Percentiles rank a stretch among this genome's conserved stretches.
phyloP scores from a whole-genome alignment of 208 protist species.

The Wallacemonas collosoma region DNA sequence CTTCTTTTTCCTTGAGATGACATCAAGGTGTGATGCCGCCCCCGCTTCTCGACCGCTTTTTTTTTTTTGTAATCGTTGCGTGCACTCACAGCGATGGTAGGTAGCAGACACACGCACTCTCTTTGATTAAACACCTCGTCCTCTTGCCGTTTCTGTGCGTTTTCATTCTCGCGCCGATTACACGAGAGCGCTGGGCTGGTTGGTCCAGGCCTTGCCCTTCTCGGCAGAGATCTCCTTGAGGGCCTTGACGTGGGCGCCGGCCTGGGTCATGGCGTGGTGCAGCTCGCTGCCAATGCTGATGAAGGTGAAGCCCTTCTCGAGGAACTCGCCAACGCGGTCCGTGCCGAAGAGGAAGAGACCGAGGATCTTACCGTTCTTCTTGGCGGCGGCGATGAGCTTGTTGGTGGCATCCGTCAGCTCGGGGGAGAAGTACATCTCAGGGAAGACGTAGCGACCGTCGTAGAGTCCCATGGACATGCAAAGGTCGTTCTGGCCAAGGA shows the following conservation, averaged over 20 bases:
- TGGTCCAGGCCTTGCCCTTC: conserved; percentile 64
- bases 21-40: too few species aligned
- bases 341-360: conserved; percentile 79
- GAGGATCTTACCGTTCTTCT: conserved; percentile 72
- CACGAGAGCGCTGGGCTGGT: conserved; percentile 70
- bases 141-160: neutral
- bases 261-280: conserved; percentile 80
- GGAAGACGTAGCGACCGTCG: conserved; percentile 82
- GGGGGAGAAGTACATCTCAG: conserved; percentile 78
- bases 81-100: too few species aligned
- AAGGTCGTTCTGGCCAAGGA: conserved; percentile 81
- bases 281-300: conserved; percentile 81
- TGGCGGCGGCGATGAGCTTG: conserved; percentile 66
- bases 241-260: conserved; percentile 54
- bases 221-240: conserved; percentile 53
- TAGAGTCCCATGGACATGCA: conserved; percentile 88
- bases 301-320: conserved; percentile 82
- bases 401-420: conserved; percentile 70
- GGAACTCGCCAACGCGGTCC: conserved; percentile 82
- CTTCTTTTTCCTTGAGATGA: too few species aligned
- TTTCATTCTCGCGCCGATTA: conserved; percentile 28
- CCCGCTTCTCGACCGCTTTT: too few species aligned
- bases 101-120: neutral
- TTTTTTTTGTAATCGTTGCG: too few species aligned
- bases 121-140: neutral